A percentile compares a stretch with the other conserved stretches of the same genome.
phyloP scores from a whole-genome alignment of 164 flowering plant genomes.

The Houttuynia cordata region DNA sequence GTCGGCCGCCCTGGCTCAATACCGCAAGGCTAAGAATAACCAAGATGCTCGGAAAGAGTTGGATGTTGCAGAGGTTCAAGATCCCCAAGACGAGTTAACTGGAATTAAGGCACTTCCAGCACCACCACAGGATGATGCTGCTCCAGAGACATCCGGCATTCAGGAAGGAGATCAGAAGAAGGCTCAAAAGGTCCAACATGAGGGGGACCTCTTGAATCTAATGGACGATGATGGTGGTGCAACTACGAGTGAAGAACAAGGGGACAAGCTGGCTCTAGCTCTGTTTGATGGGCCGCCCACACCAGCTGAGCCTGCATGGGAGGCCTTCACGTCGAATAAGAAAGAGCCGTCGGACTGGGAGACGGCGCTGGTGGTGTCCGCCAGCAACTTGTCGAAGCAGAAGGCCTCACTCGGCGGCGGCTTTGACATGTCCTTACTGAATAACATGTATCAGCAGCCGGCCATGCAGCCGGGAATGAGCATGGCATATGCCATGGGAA shows the following conservation, averaged over 20 bases:
- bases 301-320: slow-evolving; percentile 31
- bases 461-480: neutral
- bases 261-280: slow-evolving; percentile 51
- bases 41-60: slow-evolving; percentile 1
- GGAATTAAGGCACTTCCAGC: slow-evolving; percentile 56
- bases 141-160: neutral
- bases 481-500: neutral
- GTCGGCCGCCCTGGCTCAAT: slow-evolving; percentile 7
- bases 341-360: slow-evolving; percentile 66
- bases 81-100: slow-evolving; percentile 21
- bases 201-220: slow-evolving; percentile 4
- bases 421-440: slow-evolving; percentile 22
- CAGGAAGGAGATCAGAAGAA: slow-evolving; percentile 10
- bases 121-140: slow-evolving; percentile 17
- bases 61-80: slow-evolving; percentile 5
- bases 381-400: slow-evolving; percentile 28
- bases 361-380: slow-evolving; percentile 34
- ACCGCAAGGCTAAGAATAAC: neutral
- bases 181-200: slow-evolving; percentile 1
- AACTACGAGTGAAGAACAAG: slow-evolving; percentile 27
- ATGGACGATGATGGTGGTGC: slow-evolving; percentile 32
- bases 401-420: slow-evolving; percentile 28
- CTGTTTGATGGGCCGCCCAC: slow-evolving; percentile 37
- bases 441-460: slow-evolving; percentile 50
- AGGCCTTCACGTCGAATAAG: slow-evolving; percentile 25